Percentiles rank a stretch among this genome's conserved stretches.
phyloP scores from a whole-genome alignment of 441 rosid species.

The Adansonia madagascariensis region DNA sequence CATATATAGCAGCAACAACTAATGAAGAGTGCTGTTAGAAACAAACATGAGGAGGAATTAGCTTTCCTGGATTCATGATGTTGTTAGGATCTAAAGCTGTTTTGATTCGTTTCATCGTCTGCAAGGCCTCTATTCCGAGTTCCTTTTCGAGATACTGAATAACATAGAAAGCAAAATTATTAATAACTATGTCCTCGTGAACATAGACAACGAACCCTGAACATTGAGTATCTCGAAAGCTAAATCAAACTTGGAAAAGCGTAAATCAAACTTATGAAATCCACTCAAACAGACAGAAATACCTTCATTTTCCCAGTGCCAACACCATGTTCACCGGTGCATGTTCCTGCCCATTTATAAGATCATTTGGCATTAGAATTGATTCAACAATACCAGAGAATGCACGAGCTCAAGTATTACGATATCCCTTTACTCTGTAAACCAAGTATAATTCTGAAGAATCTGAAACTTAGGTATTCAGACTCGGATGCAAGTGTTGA shows the following conservation, averaged over 20 bases:
- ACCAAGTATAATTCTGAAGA: not conserved
- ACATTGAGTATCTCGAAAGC: too few species aligned
- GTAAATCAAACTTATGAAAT: not conserved
- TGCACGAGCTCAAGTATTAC: not conserved
- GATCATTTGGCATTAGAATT: conserved; percentile 22
- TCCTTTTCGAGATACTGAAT: conserved; percentile 88
- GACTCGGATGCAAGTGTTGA: too few species aligned
- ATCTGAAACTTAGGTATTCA: too few species aligned
- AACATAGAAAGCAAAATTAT: conserved; percentile 16
- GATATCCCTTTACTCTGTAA: not conserved
- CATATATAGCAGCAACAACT: not conserved
- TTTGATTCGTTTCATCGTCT: conserved; percentile 86
- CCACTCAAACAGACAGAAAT: conserved; percentile 22
- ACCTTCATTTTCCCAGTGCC: conserved; percentile 99
- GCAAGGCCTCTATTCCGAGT: conserved; percentile 76
- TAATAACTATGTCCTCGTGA: not conserved
- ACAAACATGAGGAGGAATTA: conserved; percentile 89
- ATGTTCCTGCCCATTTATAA: conserved; percentile 65
- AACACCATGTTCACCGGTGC: conserved; percentile 96
- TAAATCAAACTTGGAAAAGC: too few species aligned
- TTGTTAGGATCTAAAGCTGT: conserved; percentile 76
- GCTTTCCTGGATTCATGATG: conserved; percentile 96
- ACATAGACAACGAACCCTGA: not conserved
- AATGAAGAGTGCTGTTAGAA: conserved; percentile 35
- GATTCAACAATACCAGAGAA: conserved; percentile 8